These are phyloP conservation scores for Chaetomium sp. DNA, from an alignment of 2,329 filamentous ascomycete species.

Conservation along the genomic window DNA sequence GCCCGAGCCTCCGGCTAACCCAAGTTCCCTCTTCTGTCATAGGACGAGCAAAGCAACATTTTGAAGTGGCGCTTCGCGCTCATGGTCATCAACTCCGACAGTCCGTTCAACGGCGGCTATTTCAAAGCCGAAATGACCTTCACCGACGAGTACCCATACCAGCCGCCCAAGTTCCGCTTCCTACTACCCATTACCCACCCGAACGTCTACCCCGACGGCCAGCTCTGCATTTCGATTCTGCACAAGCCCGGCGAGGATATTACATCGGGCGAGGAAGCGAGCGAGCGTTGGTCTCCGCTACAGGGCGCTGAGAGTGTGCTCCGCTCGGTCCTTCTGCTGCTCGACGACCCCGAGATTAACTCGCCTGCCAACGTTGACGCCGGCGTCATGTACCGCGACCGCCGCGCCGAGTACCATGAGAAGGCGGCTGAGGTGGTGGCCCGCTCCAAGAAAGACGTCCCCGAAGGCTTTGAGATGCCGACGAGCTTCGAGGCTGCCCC, in stretches of 20 bases:
- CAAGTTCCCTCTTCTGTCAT: constrained; percentile 8
- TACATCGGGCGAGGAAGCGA: constrained; percentile 83
- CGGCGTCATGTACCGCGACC: constrained; percentile 74
- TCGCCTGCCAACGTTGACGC: constrained; percentile 95
- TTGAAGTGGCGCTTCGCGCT: constrained; percentile 83
- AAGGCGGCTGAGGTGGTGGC: constrained; percentile 65
- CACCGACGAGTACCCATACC: constrained; percentile 80
- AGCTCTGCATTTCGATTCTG: constrained; percentile 93
- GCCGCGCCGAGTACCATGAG: constrained; percentile 61
- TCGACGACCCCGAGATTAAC: constrained; percentile 89
- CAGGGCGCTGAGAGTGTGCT: constrained; percentile 93
- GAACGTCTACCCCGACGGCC: constrained; percentile 87
- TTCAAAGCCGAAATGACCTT: constrained; percentile 88
- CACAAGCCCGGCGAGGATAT: constrained; percentile 87
- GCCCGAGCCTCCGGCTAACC: no score
- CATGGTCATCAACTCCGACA: constrained; percentile 89
- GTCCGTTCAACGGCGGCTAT: constrained; percentile 86
- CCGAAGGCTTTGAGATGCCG: constrained; percentile 74
- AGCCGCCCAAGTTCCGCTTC: constrained; percentile 85
- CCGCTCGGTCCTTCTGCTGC: constrained; percentile 81
- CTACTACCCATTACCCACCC: constrained; percentile 74
- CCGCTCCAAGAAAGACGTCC: constrained; percentile 71
- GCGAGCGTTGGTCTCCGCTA: constrained; percentile 89
- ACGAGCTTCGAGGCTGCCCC: constrained; percentile 58
- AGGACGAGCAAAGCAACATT: constrained; percentile 64